A percentile compares a stretch with the other conserved stretches of the same genome.
phyloP scores from a whole-genome alignment of 345 rosid species.

The Corchorus olitorius region DNA sequence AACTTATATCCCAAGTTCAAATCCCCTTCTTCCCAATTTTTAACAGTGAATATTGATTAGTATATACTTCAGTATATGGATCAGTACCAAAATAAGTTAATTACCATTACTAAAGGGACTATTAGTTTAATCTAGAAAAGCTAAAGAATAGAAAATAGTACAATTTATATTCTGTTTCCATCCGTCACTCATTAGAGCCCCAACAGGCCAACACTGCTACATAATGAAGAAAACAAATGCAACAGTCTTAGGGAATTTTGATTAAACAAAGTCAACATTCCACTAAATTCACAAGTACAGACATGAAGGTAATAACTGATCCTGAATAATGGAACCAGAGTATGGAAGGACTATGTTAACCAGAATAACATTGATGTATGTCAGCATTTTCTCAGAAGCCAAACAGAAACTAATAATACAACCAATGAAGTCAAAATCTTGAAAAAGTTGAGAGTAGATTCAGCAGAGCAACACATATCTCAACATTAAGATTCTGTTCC shows the following conservation, averaged over 20 bases:
- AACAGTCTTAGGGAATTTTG: neutral
- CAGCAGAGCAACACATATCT: neutral
- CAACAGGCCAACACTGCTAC: neutral
- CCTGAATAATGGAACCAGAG: neutral
- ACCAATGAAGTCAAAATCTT: neutral
- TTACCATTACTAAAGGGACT: neutral
- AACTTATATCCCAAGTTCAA: neutral
- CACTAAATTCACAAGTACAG: neutral
- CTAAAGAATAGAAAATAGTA: too few species aligned
- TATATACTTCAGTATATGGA: neutral
- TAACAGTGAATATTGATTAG: neutral
- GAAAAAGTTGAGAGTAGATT: neutral
- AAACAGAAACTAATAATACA: constrained; percentile 1
- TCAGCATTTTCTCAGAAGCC: neutral
- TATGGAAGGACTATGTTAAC: neutral
- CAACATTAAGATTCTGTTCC: neutral
- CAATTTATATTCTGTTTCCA: neutral
- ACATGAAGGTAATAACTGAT: neutral
- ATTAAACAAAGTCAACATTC: neutral
- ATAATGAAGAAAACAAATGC: neutral
- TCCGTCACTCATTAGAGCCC: neutral
- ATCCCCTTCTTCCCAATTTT: neutral
- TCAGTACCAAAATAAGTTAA: neutral
- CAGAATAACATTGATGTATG: neutral
- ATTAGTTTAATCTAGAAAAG: neutral